Evolutionary conservation across 2,329 filamentous ascomycete species (phyloP).

Genomic region (Taxawa tesnikishii): DNA sequence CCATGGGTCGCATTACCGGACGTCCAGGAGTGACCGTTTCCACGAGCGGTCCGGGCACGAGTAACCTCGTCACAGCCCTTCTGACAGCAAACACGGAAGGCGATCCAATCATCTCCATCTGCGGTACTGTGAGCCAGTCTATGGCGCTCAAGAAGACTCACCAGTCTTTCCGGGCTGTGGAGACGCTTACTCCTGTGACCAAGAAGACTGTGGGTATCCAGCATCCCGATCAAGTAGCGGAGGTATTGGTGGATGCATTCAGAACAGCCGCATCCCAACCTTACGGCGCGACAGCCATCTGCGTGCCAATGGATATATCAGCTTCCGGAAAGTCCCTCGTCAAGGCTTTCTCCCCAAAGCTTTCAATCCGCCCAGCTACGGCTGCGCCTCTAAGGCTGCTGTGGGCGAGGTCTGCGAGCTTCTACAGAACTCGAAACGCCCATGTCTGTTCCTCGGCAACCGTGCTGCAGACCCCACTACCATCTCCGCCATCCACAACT

Average conservation of each 20-base stretch:
- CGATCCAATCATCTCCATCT: constrained; percentile 35
- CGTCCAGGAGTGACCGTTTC: constrained; percentile 34
- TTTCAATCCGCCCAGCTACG: constrained; percentile 29
- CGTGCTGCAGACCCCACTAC: constrained; percentile 28
- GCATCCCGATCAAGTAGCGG: constrained; percentile 35
- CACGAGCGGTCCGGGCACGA: constrained; percentile 35
- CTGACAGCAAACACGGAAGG: constrained; percentile 37
- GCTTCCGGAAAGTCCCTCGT: constrained; percentile 23
- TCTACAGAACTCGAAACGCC: constrained; percentile 23
- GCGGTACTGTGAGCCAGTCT: constrained; percentile 32
- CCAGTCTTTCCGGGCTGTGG: constrained; percentile 32
- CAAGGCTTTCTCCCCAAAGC: constrained; percentile 25
- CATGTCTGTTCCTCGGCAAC: constrained; percentile 35
- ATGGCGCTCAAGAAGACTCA: constrained; percentile 35
- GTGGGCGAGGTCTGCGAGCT: constrained; percentile 12
- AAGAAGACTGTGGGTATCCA: constrained; percentile 31
- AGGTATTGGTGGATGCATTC: constrained; percentile 35
- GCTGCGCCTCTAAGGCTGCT: constrained; percentile 17
- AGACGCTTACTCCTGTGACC: constrained; percentile 31
- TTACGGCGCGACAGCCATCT: constrained; percentile 31
- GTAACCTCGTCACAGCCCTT: constrained; percentile 34
- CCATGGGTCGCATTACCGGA: constrained; percentile 33
- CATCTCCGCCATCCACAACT: constrained; percentile 28
- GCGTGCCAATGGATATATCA: constrained; percentile 33
- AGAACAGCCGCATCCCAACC: constrained; percentile 28